phyloP scores from a whole-genome alignment of 1,284 basidiomycete species.

The Ustilago loliicola region DNA sequence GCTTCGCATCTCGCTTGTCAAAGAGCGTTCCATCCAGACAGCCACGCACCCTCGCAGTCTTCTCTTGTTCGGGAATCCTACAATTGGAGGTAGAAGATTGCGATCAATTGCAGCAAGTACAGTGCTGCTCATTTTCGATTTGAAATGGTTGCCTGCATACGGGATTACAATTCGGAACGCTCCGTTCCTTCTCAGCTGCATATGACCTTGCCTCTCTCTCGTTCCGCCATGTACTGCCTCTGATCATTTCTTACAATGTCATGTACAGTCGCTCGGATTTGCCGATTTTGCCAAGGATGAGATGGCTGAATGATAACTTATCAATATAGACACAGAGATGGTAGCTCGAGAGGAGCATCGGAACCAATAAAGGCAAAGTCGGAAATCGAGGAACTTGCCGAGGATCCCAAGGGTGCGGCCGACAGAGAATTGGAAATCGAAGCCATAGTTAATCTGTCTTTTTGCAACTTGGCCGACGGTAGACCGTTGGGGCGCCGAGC shows the following conservation, averaged over 20 bases:
- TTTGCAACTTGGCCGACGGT: conserved; percentile 26
- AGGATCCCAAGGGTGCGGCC: neutral
- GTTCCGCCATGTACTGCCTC: neutral
- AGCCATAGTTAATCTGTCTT: neutral
- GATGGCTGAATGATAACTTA: neutral
- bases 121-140: neutral
- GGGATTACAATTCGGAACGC: conserved; percentile 14
- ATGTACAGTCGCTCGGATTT: neutral
- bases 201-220: neutral
- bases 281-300: neutral
- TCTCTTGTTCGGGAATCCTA: neutral
- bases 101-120: neutral
- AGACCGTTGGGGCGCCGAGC: conserved; percentile 12
- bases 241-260: no score
- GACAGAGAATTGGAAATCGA: neutral
- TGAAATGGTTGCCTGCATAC: neutral
- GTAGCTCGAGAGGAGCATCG: neutral
- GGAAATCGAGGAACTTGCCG: neutral
- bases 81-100: no score
- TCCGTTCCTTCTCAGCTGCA: conserved; percentile 8
- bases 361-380: neutral
- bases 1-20: no score
- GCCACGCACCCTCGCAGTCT: neutral
- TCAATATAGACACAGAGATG: neutral
- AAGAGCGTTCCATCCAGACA: no score